Evolutionary conservation across 805 yeast genomes (phyloP), one percentile per base, ranked within the genome.

Genomic region (Lipomyces yamanashiensis): DNA sequence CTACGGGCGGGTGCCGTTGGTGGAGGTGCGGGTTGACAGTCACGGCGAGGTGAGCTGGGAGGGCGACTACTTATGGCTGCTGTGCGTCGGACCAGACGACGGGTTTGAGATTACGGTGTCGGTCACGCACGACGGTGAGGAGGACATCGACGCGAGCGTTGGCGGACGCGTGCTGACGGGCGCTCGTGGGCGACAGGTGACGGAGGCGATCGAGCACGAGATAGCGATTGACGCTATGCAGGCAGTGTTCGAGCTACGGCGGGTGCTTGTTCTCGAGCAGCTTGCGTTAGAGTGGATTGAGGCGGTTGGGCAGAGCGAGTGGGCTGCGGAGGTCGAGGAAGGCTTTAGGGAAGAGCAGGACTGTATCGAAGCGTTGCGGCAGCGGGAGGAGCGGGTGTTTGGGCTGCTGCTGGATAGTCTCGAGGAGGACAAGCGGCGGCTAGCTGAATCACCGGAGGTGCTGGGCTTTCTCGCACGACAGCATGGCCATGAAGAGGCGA

Each of bases 61-160:
- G 23, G 62, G 69, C 60, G 70, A 66, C 51, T 67, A 44, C 33
- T 48, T 66, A 37, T 67, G 70, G 70, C 44, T 64, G 47, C 63
- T 64, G 37, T 33, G 54, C 39, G 57, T 49, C 19, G 58, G 58
- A 9, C 58, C 58, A 39, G 66, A 62, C 21, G 66, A 64, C 36
- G 66, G 63, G 17, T 53, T 62, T 15, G 51, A 49, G 9, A 59
- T 64, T 7, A 17, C 54, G 33, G 53, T 57, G 45, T 43, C 63
- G 28, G 52, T 49, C 41, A 43, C 52, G 54, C 53, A 37, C 34
- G 61, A 50, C 48, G 61, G 61, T 34, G 37, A 36, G 34, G 59
- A 37, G 19, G 56, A 50, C n/a, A 39, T 64, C 23, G 66, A 58
- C n/a, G 61, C 59, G 17, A 49, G 41, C 34, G 44, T 58, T 7